These are phyloP conservation scores for Tetraselmis striata DNA, from an alignment of 139 green algal species.

Conservation along the genomic window DNA sequence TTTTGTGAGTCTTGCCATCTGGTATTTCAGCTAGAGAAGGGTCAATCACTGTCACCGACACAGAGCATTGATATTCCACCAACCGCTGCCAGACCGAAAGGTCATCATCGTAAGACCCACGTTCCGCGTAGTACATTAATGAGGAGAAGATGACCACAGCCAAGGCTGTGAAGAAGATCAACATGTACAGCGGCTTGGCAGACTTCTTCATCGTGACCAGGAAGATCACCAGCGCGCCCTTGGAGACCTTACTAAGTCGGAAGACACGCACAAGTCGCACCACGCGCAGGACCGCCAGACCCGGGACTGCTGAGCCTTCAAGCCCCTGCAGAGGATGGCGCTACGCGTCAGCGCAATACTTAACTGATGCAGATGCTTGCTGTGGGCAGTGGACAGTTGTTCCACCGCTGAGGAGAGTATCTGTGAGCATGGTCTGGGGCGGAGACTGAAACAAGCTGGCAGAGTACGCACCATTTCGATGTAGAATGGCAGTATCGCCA, in stretches of 20 bases:
- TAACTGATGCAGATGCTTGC: no score
- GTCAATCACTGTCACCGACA: background rate
- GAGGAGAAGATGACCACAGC: constrained; percentile 21
- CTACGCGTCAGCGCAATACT: no score
- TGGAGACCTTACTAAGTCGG: constrained; percentile 9
- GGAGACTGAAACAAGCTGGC: no score
- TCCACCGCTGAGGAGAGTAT: no score
- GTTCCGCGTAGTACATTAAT: constrained; percentile 28
- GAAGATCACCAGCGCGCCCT: constrained; percentile 11
- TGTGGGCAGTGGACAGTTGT: no score
- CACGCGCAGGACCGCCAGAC: constrained; percentile 20
- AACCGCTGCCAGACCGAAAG: background rate
- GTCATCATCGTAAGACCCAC: constrained; percentile 16
- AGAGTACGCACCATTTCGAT: constrained; percentile 14
- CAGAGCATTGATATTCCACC: background rate
- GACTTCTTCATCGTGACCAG: constrained; percentile 4
- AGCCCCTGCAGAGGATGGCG: no score
- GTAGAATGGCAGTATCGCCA: constrained; percentile 31
- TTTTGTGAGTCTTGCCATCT: background rate
- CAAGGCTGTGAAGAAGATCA: constrained; percentile 20
- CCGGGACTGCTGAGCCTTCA: background rate
- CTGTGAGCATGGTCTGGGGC: no score
- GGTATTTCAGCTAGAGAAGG: no score
- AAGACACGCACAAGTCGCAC: constrained; percentile 20
- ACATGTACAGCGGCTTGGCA: constrained; percentile 16